Base-by-base conservation (phyloP, 1,284 basidiomycete species). In the Ustilago tritici region DNA sequence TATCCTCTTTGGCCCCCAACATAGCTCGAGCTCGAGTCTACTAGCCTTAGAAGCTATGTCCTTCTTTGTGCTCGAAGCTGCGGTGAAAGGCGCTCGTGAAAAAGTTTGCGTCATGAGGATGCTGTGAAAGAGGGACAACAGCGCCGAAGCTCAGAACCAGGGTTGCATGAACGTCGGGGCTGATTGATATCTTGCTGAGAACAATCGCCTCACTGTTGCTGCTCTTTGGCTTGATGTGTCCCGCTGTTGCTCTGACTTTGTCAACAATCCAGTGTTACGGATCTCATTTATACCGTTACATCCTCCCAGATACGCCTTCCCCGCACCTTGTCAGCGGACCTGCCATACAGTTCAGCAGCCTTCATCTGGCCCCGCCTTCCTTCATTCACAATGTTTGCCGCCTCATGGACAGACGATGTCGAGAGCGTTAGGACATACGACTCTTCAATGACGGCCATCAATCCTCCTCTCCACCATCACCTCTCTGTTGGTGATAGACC, bases 381-480 rank as follows among this genome's bases (percentile, higher is more conserved):
- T 46, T 19, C 43, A 7, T 17, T 7, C 43, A 46, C 19, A n/a
- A 58, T 58, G 56, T 34, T 43, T 15, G 32, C 43, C 36, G 23
- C 43, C 38, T 36, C 56, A 7, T 58, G 52, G 52, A 14, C 52
- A 31, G 56, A 57, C 0, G 66, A 69, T 43, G 36, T 40, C 23
- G 61, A 62, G n/a, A 69, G 61, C n/a, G 41, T 55, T 1, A 17
- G 36, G 7, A 69, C 66, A 0, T 56, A 59, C 31, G 61, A 63
- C 19, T 69, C 56, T 3, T 54, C 56, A 41, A 56, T 43, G 17
- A 69, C 61, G 0, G 56, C 56, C 31, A 46, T 59, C 49, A 17
- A 32, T 28, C 49, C 49, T 31, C 49, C 49, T n/a, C 58, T 56
- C 2, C 19, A 14, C 14, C 50, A 40, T 17, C 49, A 61, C 35